Percentiles rank a stretch among this genome's conserved stretches.
Conservation (phyloP, 2,329 filamentous ascomycete species). For the Fusarium proliferatum region DNA sequence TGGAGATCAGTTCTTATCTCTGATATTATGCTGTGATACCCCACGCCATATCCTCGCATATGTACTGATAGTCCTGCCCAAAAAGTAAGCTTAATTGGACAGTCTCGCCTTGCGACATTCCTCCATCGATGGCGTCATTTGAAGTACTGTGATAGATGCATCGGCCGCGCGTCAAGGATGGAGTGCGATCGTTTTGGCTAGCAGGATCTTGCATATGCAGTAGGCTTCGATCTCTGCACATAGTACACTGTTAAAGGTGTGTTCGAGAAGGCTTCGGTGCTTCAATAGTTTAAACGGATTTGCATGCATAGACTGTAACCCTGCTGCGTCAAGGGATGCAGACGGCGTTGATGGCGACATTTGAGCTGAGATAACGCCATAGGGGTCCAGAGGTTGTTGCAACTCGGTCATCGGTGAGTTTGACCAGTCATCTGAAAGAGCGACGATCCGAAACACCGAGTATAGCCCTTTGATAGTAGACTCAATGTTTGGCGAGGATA, state of each 20-base stretch:
- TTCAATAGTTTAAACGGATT: background rate
- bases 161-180: background rate
- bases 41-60: background rate
- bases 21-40: conserved; percentile 1
- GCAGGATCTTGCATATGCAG: conserved; percentile 23
- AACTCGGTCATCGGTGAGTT: rapidly evolving
- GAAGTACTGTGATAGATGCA: background rate
- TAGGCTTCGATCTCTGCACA: background rate
- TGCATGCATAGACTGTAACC: background rate
- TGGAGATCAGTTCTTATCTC: background rate
- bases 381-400: background rate
- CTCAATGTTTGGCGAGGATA: rapidly evolving
- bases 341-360: background rate
- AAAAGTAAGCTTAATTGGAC: background rate
- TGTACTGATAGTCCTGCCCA: background rate
- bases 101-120: background rate
- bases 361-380: background rate
- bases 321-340: background rate
- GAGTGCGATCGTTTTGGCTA: background rate
- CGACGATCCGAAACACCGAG: background rate
- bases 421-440: rapidly evolving
- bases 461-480: rapidly evolving
- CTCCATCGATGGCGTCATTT: conserved; percentile 3
- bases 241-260: background rate
- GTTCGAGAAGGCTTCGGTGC: background rate